These are phyloP conservation scores for Linderina pennispora DNA, from an alignment of 192 early-diverging fungal species.

Conservation along the genomic window DNA sequence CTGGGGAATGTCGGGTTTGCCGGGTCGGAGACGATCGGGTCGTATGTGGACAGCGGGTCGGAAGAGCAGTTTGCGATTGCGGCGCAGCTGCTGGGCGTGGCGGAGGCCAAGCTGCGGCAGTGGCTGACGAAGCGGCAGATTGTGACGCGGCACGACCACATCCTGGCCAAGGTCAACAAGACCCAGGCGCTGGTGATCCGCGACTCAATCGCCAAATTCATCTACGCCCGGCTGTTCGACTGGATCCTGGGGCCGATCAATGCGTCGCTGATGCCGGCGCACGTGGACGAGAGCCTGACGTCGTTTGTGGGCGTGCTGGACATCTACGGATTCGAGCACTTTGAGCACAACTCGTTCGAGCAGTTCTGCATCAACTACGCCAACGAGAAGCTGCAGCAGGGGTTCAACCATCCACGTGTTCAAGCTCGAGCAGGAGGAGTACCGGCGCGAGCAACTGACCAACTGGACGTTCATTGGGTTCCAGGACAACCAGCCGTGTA, in stretches of 20 bases:
- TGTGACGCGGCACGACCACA: conserved; percentile 75
- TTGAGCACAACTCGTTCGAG: conserved; percentile 53
- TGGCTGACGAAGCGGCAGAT: conserved; percentile 81
- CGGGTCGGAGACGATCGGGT: conserved; percentile 45
- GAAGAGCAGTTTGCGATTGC: conserved; percentile 62
- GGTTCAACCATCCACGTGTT: conserved; percentile 67
- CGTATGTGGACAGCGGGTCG: conserved; percentile 66
- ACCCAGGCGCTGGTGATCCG: conserved; percentile 65
- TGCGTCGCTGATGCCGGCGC: conserved; percentile 52
- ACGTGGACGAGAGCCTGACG: conserved; percentile 51
- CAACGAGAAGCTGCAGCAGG: conserved; percentile 82
- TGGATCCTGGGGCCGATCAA: conserved; percentile 82
- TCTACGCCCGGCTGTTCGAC: conserved; percentile 77
- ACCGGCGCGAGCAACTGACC: conserved; percentile 81
- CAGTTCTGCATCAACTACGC: conserved; percentile 82
- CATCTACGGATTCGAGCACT: conserved; percentile 73
- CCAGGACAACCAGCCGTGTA: conserved; percentile 97
- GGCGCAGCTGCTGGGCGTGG: conserved; percentile 78
- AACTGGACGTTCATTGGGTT: conserved; percentile 98
- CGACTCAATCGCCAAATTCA: conserved; percentile 63
- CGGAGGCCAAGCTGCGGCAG: conserved; percentile 62
- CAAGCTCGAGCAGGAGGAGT: conserved; percentile 70
- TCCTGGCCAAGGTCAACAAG: conserved; percentile 67
- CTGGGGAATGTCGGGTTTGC: conserved; percentile 78
- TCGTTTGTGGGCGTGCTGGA: conserved; percentile 86